Evolutionary conservation across 805 yeast genomes (phyloP).

Genomic region (Sungouiella blattae): DNA sequence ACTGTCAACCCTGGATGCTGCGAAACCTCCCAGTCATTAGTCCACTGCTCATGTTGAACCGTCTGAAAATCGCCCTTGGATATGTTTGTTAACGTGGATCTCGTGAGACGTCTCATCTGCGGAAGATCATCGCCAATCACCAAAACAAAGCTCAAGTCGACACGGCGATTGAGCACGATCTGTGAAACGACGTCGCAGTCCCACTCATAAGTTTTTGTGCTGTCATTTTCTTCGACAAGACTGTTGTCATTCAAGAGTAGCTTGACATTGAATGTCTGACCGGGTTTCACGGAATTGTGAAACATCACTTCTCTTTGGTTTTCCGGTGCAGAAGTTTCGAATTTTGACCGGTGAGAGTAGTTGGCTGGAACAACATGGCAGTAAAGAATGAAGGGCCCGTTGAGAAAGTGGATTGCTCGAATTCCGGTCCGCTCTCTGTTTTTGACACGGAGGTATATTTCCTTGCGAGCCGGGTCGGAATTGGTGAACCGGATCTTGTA

Average conservation of each 20-base stretch:
- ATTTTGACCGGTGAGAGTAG: conserved; percentile 24
- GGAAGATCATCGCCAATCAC: conserved; percentile 36
- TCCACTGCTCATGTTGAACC: conserved; percentile 8
- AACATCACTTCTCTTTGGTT: conserved; percentile 31
- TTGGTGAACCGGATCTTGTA: conserved; percentile 28
- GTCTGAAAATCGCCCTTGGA: conserved; percentile 14
- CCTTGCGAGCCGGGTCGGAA: conserved; percentile 4
- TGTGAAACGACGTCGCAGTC: conserved; percentile 39
- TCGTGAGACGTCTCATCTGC: conserved; percentile 30
- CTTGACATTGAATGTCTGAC: conserved; percentile 59
- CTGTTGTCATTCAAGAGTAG: conserved; percentile 49
- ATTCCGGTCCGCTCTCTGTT: conserved; percentile 35
- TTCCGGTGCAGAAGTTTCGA: conserved; percentile 20
- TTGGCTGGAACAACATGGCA: conserved; percentile 41
- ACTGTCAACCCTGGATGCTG: conserved; percentile 19
- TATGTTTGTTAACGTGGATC: conserved; percentile 14
- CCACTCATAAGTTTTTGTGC: conserved; percentile 29
- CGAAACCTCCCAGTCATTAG: conserved; percentile 9
- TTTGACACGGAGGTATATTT: conserved; percentile 34
- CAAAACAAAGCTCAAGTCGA: conserved; percentile 31
- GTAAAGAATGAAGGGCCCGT: conserved; percentile 43
- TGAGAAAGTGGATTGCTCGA: conserved; percentile 39
- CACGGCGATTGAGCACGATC: conserved; percentile 32
- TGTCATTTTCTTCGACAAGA: conserved; percentile 13
- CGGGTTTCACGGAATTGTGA: conserved; percentile 57